phyloP scores from a whole-genome alignment of 768 basidiomycete genomes.

The Termitomyces sp. region DNA sequence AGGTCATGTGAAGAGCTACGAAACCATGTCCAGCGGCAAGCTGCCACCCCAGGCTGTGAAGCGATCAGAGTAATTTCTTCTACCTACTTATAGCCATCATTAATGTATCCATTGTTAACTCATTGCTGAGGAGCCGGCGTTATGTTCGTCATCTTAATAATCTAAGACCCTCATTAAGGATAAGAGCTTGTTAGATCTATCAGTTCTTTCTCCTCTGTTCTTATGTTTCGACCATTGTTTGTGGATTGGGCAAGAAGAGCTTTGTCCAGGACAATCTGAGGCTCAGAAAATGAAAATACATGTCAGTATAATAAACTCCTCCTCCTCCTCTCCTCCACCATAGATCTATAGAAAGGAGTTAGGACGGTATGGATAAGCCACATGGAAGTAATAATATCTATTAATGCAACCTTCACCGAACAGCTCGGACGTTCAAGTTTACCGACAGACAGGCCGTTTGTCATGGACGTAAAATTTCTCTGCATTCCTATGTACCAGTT shows the following conservation, averaged over 20 bases:
- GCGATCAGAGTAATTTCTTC: slow-evolving; percentile 68
- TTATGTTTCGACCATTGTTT: background rate
- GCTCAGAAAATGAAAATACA: slow-evolving; percentile 53
- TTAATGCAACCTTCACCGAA: slow-evolving; percentile 57
- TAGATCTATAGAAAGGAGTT: slow-evolving; percentile 30
- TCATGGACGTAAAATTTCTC: slow-evolving; percentile 23
- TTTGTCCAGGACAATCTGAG: slow-evolving; percentile 30
- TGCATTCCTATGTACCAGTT: slow-evolving; percentile 2
- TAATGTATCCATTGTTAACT: background rate
- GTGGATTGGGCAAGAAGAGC: background rate
- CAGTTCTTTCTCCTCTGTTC: background rate
- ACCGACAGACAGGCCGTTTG: slow-evolving; percentile 36
- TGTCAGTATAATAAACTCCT: no score
- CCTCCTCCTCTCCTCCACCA: slow-evolving; percentile 50
- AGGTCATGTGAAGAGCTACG: slow-evolving; percentile 5
- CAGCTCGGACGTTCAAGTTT: slow-evolving; percentile 53
- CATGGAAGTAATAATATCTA: slow-evolving; percentile 39
- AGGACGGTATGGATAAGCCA: slow-evolving; percentile 29
- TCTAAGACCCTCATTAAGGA: background rate
- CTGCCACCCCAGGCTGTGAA: slow-evolving; percentile 36
- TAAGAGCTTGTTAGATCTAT: background rate
- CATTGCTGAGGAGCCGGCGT: background rate
- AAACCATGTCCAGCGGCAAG: slow-evolving; percentile 16
- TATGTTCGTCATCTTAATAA: background rate
- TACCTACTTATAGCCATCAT: slow-evolving; percentile 29